Evolutionary conservation across 805 yeast genomes (phyloP).

Genomic region (Cyberlindnera maclurae): DNA sequence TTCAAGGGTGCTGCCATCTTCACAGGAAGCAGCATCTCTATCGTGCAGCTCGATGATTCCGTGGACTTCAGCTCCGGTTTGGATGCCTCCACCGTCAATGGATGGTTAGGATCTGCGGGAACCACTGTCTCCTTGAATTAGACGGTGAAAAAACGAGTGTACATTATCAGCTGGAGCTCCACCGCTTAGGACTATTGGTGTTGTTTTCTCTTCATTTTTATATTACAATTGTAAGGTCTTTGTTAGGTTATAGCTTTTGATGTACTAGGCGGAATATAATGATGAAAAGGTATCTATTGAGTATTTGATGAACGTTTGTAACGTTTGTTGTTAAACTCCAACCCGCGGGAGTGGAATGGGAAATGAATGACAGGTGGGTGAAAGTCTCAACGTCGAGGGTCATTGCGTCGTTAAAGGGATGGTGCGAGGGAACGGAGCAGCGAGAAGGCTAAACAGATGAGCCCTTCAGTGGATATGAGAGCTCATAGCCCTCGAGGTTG

Average conservation of each 20-base stretch:
- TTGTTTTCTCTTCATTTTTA: not conserved
- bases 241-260: no score
- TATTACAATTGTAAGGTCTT: no score
- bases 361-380: conserved; percentile 1
- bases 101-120: conserved; percentile 52
- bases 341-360: not conserved
- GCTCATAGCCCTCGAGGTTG: conserved; percentile 17
- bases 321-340: no score
- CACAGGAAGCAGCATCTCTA: conserved; percentile 42
- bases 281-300: no score
- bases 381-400: conserved; percentile 1
- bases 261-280: no score
- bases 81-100: conserved; percentile 44
- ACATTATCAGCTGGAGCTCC: not conserved
- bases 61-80: conserved; percentile 47
- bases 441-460: not conserved
- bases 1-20: conserved; percentile 91
- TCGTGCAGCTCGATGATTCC: conserved; percentile 52
- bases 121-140: conserved; percentile 32
- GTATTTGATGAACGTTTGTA: no score
- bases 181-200: not conserved
- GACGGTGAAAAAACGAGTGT: not conserved
- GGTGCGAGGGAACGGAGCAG: not conserved
- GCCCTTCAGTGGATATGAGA: conserved; percentile 7
- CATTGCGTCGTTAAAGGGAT: not conserved